phyloP scores from a whole-genome alignment of 768 basidiomycete species.

The Zangia roseola region DNA sequence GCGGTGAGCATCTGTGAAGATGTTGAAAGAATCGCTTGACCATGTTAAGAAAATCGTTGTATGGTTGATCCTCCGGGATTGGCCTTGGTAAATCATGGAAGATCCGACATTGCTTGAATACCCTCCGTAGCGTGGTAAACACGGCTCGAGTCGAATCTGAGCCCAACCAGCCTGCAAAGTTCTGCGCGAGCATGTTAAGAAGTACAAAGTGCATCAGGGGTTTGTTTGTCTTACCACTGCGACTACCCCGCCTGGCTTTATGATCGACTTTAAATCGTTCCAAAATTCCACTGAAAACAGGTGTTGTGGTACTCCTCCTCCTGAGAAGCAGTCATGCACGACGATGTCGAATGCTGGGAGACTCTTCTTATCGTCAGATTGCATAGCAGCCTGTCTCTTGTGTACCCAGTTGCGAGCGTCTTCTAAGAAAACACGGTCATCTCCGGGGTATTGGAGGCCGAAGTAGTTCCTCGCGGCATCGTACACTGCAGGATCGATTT shows the following conservation, averaged over 20 bases:
- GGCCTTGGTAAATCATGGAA: slow-evolving; percentile 69
- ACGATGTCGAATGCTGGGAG: slow-evolving; percentile 59
- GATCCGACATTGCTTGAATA: slow-evolving; percentile 77
- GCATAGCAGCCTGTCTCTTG: slow-evolving; percentile 35
- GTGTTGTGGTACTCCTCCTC: slow-evolving; percentile 85
- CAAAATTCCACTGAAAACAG: slow-evolving; percentile 87
- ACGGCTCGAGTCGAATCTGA: slow-evolving; percentile 67
- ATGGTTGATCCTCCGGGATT: slow-evolving; percentile 46
- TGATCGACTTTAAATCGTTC: slow-evolving; percentile 59
- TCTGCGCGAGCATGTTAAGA: slow-evolving; percentile 43
- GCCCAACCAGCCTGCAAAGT: slow-evolving; percentile 73
- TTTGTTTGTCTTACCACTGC: slow-evolving; percentile 66
- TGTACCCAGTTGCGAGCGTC: slow-evolving; percentile 76
- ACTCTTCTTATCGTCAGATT: slow-evolving; percentile 17
- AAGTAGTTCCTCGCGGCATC: slow-evolving; percentile 78
- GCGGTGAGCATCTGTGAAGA: slow-evolving; percentile 5
- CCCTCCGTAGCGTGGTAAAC: slow-evolving; percentile 62
- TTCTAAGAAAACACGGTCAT: slow-evolving; percentile 62
- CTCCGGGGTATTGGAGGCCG: slow-evolving; percentile 64
- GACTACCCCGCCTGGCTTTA: slow-evolving; percentile 71
- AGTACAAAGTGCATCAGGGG: not conserved
- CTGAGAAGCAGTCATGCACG: slow-evolving; percentile 92
- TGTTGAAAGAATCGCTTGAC: slow-evolving; percentile 39
- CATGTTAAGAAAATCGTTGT: slow-evolving; percentile 67
- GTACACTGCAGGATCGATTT: slow-evolving; percentile 92